A percentile compares a stretch with the other conserved stretches of the same genome.
Evolutionary conservation across 257 asterid genomes (phyloP).

Genomic region (Solanum ossicruentum): DNA sequence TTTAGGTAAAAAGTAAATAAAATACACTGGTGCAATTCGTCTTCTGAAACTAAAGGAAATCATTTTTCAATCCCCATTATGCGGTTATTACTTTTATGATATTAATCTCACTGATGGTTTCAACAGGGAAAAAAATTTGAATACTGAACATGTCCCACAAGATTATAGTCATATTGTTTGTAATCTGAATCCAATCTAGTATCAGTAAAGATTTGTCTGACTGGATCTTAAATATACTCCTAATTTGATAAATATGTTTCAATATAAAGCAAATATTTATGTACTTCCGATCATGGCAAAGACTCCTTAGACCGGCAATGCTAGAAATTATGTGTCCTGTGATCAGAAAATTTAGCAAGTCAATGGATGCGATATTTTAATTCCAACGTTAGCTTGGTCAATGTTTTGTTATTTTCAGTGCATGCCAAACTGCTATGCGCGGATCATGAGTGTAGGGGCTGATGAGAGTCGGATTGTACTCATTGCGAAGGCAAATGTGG

Average conservation of each 20-base stretch:
- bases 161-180: not conserved
- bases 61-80: not conserved
- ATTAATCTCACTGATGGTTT: not conserved
- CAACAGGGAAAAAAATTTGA: not conserved
- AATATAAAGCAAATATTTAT: not conserved
- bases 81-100: not conserved
- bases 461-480: constrained; percentile 99
- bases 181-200: not conserved
- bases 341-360: not conserved
- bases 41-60: not conserved
- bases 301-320: not conserved
- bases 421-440: constrained; percentile 97
- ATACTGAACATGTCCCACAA: not conserved
- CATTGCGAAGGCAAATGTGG: constrained; percentile 73
- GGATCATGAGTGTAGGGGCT: constrained; percentile 94
- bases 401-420: constrained; percentile 37
- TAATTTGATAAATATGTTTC: not conserved
- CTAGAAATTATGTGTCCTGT: not conserved
- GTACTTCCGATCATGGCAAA: not conserved
- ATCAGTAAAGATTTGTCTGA: not conserved
- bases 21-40: not conserved
- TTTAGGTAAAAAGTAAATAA: not conserved
- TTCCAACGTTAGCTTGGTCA: not conserved
- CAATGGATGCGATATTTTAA: not conserved
- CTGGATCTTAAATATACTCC: not conserved